Conservation (phyloP, 164 flowering plant genomes). For the Stephania yunnanensis region DNA sequence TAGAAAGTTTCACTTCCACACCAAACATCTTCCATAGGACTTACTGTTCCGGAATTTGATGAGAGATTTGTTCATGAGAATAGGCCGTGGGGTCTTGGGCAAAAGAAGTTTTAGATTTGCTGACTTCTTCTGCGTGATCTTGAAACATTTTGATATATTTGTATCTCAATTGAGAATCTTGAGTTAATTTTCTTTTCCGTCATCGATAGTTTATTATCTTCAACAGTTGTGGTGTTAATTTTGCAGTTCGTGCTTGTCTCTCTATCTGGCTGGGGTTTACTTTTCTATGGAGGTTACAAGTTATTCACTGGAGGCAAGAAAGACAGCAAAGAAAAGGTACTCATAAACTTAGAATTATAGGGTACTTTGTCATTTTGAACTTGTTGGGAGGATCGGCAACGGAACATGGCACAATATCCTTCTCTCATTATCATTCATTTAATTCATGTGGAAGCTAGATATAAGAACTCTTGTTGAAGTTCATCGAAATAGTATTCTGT, state of each 20-base stretch:
- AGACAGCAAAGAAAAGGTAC: conserved; percentile 68
- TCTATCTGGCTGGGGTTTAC: conserved; percentile 49
- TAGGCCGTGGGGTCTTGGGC: no score
- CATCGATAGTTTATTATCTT: conserved; percentile 6
- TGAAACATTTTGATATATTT: conserved; percentile 1
- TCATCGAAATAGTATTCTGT: background rate
- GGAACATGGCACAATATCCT: background rate
- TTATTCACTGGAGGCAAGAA: conserved; percentile 40
- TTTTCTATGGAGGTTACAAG: conserved; percentile 49
- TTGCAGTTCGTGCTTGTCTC: conserved; percentile 57
- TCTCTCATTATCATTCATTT: background rate
- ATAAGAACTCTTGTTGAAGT: background rate
- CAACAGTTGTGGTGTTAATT: conserved; percentile 16
- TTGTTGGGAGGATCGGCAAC: background rate
- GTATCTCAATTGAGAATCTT: conserved; percentile 1
- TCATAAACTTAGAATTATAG: background rate
- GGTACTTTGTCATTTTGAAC: background rate
- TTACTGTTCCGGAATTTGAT: no score
- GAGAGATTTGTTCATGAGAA: no score
- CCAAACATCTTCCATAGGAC: no score
- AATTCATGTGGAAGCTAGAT: background rate
- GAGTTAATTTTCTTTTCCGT: background rate
- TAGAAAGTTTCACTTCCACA: no score
- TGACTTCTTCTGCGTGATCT: background rate
- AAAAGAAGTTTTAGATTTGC: background rate